phyloP scores from a whole-genome alignment of 352 stramenopile genomes.

The Phytophthora kernoviae region DNA sequence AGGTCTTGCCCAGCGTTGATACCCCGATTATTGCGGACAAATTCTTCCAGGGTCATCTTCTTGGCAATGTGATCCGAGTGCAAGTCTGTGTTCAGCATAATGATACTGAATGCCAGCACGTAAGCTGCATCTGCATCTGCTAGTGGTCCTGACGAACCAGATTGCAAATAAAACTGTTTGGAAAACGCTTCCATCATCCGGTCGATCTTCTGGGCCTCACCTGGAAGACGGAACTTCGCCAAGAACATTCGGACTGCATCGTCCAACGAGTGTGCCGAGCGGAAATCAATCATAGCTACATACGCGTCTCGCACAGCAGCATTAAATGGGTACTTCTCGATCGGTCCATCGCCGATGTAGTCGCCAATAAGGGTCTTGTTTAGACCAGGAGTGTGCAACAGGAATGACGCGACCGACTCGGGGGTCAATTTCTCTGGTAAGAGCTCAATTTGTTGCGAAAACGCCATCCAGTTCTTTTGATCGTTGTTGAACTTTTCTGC shows the following conservation, averaged over 20 bases:
- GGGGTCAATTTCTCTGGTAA: slow-evolving; percentile 86
- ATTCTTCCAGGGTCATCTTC: slow-evolving; percentile 90
- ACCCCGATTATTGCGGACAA: slow-evolving; percentile 86
- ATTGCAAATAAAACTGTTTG: slow-evolving; percentile 89
- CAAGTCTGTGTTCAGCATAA: slow-evolving; percentile 99
- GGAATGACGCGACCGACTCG: slow-evolving; percentile 90
- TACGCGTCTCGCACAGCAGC: slow-evolving; percentile 83
- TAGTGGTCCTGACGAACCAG: slow-evolving; percentile 57
- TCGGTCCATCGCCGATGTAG: slow-evolving; percentile 95
- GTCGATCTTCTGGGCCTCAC: slow-evolving; percentile 99
- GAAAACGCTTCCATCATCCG: slow-evolving; percentile 97
- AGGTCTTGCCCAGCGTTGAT: slow-evolving; percentile 86
- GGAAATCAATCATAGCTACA: slow-evolving; percentile 96
- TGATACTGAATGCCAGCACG: slow-evolving; percentile 98
- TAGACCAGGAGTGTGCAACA: slow-evolving; percentile 92
- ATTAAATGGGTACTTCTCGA: slow-evolving; percentile 97
- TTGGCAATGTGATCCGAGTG: slow-evolving; percentile 92
- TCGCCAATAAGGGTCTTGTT: slow-evolving; percentile 96
- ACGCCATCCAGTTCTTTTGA: slow-evolving; percentile 92
- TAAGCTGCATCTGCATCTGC: slow-evolving; percentile 94
- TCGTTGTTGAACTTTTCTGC: slow-evolving; percentile 96
- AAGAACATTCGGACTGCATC: slow-evolving; percentile 94
- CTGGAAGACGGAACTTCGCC: slow-evolving; percentile 95
- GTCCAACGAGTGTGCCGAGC: slow-evolving; percentile 83
- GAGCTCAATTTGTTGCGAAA: slow-evolving; percentile 86